Conservation (phyloP, 1,284 basidiomycete species). For the Ceratorhiza oryzae-sativae region DNA sequence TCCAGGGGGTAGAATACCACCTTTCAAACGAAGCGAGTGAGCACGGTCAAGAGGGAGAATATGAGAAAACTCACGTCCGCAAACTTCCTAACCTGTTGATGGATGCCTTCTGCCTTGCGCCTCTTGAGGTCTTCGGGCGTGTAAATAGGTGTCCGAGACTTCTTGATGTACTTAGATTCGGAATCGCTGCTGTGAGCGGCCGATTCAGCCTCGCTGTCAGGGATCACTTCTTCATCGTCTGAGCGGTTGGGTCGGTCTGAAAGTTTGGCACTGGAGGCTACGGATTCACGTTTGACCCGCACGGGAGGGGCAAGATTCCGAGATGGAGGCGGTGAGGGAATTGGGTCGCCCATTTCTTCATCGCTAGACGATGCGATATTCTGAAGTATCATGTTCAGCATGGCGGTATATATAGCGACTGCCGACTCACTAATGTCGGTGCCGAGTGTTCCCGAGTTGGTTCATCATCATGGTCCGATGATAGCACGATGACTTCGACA, state of each 20-base stretch:
- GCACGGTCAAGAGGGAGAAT: not conserved
- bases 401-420: not conserved
- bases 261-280: not conserved
- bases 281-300: not conserved
- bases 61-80: not conserved
- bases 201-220: conserved; percentile 12
- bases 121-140: not conserved
- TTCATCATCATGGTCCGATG: conserved; percentile 28
- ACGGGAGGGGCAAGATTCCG: not conserved
- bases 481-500: conserved; percentile 12
- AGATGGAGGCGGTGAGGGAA: no score
- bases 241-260: not conserved
- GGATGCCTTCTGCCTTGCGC: not conserved
- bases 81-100: not conserved
- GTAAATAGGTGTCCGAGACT: not conserved
- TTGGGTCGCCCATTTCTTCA: not conserved
- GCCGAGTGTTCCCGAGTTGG: not conserved
- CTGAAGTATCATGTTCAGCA: not conserved
- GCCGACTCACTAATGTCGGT: not conserved
- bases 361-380: not conserved
- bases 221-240: conserved; percentile 11
- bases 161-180: conserved; percentile 16
- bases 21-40: not conserved
- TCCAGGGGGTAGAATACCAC: not conserved
- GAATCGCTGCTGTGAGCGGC: conserved; percentile 25